Conservation (phyloP, 257 asterid genomes). For the Knoxia roxburghii region DNA sequence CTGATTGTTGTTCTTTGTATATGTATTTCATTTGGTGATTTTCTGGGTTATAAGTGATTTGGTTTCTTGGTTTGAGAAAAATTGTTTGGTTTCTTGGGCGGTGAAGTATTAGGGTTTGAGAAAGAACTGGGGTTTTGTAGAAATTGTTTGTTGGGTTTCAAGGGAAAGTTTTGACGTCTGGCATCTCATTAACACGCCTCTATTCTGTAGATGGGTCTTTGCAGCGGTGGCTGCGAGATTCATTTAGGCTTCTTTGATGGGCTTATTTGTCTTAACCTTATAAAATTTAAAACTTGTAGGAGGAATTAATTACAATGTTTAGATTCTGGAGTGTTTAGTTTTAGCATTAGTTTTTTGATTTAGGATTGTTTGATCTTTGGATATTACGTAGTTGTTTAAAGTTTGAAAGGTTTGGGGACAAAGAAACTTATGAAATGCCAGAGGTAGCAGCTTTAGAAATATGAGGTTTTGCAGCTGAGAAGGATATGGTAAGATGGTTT, state of each 20-base stretch:
- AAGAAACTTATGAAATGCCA: background rate
- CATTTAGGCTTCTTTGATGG: background rate
- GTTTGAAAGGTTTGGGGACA: background rate
- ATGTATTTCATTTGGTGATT: background rate
- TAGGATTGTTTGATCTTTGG: background rate
- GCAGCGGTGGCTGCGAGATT: background rate
- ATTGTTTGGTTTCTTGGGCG: background rate
- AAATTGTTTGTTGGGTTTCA: background rate
- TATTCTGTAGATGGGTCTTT: background rate
- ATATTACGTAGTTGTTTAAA: background rate
- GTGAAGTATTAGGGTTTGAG: background rate
- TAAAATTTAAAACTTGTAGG: background rate
- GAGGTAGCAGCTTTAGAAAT: background rate
- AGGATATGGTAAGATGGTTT: too few relatives aligned
- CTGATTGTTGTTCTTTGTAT: background rate
- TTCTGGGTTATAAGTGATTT: background rate
- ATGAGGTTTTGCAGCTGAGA: too few relatives aligned
- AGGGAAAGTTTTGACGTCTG: too few relatives aligned
- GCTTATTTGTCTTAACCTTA: background rate
- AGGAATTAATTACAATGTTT: too few relatives aligned
- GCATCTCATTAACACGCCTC: too few relatives aligned
- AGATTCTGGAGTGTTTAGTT: background rate
- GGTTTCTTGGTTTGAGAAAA: conserved; percentile 4
- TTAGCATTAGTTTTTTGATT: background rate
- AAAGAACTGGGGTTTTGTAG: conserved; percentile 1